Evolutionary conservation across 2,329 filamentous ascomycete genomes (phyloP), one percentile per base, ranked within the genome.

Genomic region (Trichoderma gracile): DNA sequence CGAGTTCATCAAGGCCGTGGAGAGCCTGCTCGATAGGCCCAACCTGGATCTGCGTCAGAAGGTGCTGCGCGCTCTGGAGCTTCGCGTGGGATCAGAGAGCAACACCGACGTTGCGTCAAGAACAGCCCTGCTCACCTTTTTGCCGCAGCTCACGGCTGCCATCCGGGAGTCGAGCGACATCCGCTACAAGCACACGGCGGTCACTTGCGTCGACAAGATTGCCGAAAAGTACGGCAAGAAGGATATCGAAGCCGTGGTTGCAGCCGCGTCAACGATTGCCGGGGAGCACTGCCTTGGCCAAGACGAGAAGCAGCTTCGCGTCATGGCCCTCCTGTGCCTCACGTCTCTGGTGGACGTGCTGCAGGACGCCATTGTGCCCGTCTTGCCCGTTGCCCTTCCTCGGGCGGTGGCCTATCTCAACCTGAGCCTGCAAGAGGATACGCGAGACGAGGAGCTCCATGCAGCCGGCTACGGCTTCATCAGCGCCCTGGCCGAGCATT

Each of bases 161-260:
- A 86, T 99, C 65, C 82, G 89, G 63, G 85, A 89, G 56, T 89
- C 90, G 7, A 80, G 84, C 38, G 88, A 95, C 69, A 84, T 89
- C 60, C 82, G 87, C 30, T 89, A 95, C 75, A 93, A 94, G 77
- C 89, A 93, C 71, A 92, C 91, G 12, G 91, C 93, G 1, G 88
- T 99, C 67, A 88, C 88, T 42, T 98, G 94, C 71, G 89, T 98
- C 50, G 93, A 97, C 78, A 91, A 92, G 76, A 96, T 99, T 67
- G 86, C 91, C 2, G 93, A 97, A 77, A 94, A 94, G 75, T 98
- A 97, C 74, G 96, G 95, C 69, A 96, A 95, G 81, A 96, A 93
- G 75, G 91, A 97, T 72, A 82, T 90, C 1, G 86, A 90, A 69
- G 88, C 87, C 50, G 90, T 97, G 50, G 83, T 90, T 27, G 85